A percentile compares a stretch with the other conserved stretches of the same genome.
Evolutionary conservation across 2,329 filamentous ascomycete species (phyloP).

Genomic region (Fusarium piperis): DNA sequence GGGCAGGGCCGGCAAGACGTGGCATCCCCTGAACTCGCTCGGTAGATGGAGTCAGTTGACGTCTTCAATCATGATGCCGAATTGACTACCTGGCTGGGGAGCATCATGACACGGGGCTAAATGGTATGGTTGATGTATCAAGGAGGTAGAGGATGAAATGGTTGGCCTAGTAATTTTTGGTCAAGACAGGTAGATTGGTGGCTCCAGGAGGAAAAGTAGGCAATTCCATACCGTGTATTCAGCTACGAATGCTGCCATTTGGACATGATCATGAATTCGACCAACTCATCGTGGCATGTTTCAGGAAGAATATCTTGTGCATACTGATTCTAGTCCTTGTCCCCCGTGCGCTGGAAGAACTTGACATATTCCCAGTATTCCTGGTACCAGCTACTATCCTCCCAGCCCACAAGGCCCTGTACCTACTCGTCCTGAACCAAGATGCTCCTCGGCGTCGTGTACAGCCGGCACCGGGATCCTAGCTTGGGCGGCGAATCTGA

Average conservation of each 20-base stretch:
- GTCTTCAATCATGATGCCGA: not conserved
- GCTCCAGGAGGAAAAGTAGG: not conserved
- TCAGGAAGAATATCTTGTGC: conserved; percentile 39
- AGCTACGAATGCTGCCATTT: conserved; percentile 34
- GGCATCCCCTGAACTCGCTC: not conserved
- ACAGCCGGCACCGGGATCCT: not conserved
- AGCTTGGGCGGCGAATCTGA: not conserved
- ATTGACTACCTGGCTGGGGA: too few species aligned
- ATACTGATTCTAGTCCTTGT: conserved; percentile 30
- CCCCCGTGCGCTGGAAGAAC: conserved; percentile 40
- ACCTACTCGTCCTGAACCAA: too few species aligned
- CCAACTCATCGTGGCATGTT: conserved; percentile 39
- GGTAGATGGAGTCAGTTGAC: not conserved
- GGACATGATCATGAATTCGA: conserved; percentile 37
- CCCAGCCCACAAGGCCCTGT: too few species aligned
- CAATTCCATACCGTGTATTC: not conserved
- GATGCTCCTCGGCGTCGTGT: rapidly evolving
- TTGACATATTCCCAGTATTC: too few species aligned
- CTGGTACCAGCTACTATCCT: too few species aligned
- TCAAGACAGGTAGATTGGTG: not conserved
- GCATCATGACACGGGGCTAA: not conserved
- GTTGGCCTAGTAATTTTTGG: not conserved
- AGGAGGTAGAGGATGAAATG: not conserved
- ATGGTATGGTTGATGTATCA: not conserved
- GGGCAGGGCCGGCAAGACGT: not conserved